These are phyloP conservation scores for Helianthus tuberosus DNA, from an alignment of 129 eudicot genomes.

Conservation along the genomic window DNA sequence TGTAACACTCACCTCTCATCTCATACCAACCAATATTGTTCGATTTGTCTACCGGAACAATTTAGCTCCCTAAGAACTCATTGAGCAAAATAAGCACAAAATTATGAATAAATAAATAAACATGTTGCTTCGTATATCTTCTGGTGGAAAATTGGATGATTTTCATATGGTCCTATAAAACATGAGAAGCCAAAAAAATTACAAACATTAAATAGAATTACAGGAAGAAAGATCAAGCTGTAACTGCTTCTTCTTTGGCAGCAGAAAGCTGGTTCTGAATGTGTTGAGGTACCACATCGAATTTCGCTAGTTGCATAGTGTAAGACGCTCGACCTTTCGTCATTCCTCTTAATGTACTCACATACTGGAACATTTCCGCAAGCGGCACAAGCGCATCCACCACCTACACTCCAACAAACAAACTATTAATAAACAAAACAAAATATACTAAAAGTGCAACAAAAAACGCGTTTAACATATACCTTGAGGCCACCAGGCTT, in stretches of 20 bases:
- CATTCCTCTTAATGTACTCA: slow-evolving; percentile 88
- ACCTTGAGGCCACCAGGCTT: slow-evolving; percentile 99
- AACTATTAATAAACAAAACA: neutral
- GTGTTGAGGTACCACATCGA: slow-evolving; percentile 94
- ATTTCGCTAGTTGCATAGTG: slow-evolving; percentile 91
- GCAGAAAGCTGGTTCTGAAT: slow-evolving; percentile 84
- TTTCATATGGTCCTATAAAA: slow-evolving; percentile 21
- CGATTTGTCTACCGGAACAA: neutral
- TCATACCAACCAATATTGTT: too few species aligned
- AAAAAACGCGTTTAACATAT: slow-evolving; percentile 33
- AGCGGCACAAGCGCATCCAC: slow-evolving; percentile 91
- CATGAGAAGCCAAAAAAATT: slow-evolving; percentile 13
- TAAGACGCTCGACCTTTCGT: slow-evolving; percentile 98
- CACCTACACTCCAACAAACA: slow-evolving; percentile 51
- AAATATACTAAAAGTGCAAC: neutral
- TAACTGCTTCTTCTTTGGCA: slow-evolving; percentile 77
- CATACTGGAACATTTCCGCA: slow-evolving; percentile 97
- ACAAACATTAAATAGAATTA: slow-evolving; percentile 18
- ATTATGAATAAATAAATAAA: slow-evolving; percentile 18
- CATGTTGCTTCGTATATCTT: slow-evolving; percentile 29
- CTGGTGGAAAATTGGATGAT: slow-evolving; percentile 22
- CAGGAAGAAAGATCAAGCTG: slow-evolving; percentile 49
- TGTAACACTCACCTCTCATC: too few species aligned
- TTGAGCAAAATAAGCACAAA: slow-evolving; percentile 9
- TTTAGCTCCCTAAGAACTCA: neutral